Percentiles rank a stretch among this genome's conserved stretches.
Evolutionary conservation across 2,329 filamentous ascomycete species (phyloP).

Genomic region (Trichoderma sp.): DNA sequence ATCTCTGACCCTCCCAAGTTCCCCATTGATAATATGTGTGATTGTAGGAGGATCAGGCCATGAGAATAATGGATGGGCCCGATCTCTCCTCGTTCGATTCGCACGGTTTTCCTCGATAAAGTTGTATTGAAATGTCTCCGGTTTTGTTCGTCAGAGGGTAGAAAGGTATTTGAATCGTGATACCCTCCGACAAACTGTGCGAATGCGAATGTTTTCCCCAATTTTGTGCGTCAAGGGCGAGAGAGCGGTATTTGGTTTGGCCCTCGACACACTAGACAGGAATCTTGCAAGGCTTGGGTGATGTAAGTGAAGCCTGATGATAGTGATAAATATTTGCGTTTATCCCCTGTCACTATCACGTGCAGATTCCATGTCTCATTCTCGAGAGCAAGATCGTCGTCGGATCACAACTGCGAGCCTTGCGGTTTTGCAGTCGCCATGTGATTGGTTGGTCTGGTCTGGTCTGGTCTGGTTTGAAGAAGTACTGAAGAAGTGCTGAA

Average conservation of each 20-base stretch:
- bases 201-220: background rate
- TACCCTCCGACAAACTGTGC: background rate
- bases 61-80: background rate
- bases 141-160: background rate
- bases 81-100: background rate
- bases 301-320: background rate
- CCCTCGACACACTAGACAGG: background rate
- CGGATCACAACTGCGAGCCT: background rate
- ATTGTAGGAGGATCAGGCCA: background rate
- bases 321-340: background rate
- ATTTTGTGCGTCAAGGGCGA: background rate
- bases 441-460: background rate
- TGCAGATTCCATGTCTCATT: background rate
- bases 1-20: background rate
- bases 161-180: background rate
- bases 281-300: background rate
- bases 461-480: background rate
- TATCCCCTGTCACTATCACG: background rate
- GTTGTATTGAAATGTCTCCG: background rate
- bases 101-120: background rate
- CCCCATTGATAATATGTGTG: background rate
- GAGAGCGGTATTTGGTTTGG: background rate
- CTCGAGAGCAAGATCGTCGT: background rate
- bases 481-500: background rate
- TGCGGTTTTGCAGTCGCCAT: background rate